Evolutionary conservation across 2,329 filamentous ascomycete genomes (phyloP), one percentile per base, ranked within the genome.

Genomic region (Alternaria postmessia): DNA sequence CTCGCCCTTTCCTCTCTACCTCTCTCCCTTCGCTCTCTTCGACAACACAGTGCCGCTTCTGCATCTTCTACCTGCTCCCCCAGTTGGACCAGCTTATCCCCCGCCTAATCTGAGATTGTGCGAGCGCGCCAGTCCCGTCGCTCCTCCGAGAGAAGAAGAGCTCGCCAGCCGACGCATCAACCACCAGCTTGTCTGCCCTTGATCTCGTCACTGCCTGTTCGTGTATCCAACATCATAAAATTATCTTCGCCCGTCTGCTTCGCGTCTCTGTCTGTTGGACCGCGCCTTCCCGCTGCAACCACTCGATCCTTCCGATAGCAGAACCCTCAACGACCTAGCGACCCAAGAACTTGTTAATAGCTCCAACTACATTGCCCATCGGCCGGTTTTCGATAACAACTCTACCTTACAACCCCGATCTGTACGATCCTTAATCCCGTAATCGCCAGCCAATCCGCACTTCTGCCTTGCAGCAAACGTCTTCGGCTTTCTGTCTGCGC

Each of bases 1-100:
- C 66, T 65, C 62, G 65, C 86, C 87, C 5, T 85, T 85, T 54
- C 87, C 86, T 76, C 93, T 75, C 38, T 26, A 36, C 36, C 56
- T 30, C 42, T 38, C 51, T 43, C 51, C 54, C 66, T 49, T 57
- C 62, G 44, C 61, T 62, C 64, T 66, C 65, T 66, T 65, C 60
- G 62, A 53, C 81, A 64, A 64, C 63, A 46, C 61, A 61, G 64
- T 66, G 68, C 72, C 68, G 72, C 71, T 72, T 71, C 67, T 75
- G 73, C 76, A 78, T 78, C 75, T 75, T 73, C 68, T 71, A 71
- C 64, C 71, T 68, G 69, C 73, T 70, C 71, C 62, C 62, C 64
- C 70, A 69, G 62, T 67, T 67, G 70, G 69, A 70, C 66, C 67
- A 68, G 65, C 71, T 66, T 76, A 75, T 69, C 66, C 64, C 51